Percentiles rank a stretch among this genome's conserved stretches.
phyloP scores from a whole-genome alignment of 2,329 filamentous ascomycete species.

The Scytalidium sp. region DNA sequence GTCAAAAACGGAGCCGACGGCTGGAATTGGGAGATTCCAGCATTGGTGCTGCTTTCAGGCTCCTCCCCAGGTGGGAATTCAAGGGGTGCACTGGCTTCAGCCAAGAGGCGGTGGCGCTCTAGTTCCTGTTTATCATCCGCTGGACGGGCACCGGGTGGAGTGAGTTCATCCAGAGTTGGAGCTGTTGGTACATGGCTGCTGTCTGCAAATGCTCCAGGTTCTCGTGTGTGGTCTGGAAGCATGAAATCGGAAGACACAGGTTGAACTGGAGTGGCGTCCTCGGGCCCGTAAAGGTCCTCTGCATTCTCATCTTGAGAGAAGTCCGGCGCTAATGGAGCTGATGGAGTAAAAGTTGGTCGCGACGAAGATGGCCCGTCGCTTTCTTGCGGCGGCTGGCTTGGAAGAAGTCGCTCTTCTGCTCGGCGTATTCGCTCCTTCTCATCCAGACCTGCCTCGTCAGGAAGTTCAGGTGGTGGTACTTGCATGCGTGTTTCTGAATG shows the following conservation, averaged over 20 bases:
- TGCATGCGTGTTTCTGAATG: conserved; percentile 41
- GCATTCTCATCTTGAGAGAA: conserved; percentile 24
- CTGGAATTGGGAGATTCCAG: conserved; percentile 31
- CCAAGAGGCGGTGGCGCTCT: conserved; percentile 51
- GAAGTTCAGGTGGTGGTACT: conserved; percentile 57
- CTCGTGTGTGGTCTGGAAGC: conserved; percentile 7
- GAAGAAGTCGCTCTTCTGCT: conserved; percentile 76
- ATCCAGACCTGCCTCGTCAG: conserved; percentile 59
- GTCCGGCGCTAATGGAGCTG: conserved; percentile 39
- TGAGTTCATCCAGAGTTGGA: conserved; percentile 20
- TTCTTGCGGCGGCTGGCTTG: conserved; percentile 67
- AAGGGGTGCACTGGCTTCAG: conserved; percentile 50
- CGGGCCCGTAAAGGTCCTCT: conserved; percentile 51
- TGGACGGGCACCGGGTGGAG: conserved; percentile 17
- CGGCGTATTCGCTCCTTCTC: conserved; percentile 80
- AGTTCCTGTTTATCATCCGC: conserved; percentile 71
- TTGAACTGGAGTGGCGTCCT: conserved; percentile 31
- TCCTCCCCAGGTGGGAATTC: conserved; percentile 52
- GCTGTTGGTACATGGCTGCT: conserved; percentile 12
- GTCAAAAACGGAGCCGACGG: conserved; percentile 58
- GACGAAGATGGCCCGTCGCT: conserved; percentile 39
- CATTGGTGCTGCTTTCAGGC: conserved; percentile 34
- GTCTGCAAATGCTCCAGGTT: background rate
- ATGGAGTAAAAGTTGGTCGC: conserved; percentile 30
- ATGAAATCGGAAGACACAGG: conserved; percentile 15